Evolutionary conservation across 768 basidiomycete species (phyloP).

Genomic region (Daedaleopsis nitida): DNA sequence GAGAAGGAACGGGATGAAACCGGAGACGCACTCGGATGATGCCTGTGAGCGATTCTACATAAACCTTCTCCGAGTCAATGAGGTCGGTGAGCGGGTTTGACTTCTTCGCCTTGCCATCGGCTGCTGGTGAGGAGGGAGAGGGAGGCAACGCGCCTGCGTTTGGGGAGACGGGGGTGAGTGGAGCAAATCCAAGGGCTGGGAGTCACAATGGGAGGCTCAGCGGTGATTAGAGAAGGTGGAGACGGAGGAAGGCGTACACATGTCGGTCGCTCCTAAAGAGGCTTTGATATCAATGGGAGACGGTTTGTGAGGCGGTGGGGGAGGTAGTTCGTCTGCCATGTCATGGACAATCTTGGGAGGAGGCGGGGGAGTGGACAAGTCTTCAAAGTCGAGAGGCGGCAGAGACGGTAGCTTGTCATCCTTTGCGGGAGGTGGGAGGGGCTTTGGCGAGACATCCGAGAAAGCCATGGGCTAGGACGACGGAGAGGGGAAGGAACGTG

Average conservation of each 20-base stretch:
- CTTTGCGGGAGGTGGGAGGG: conserved; percentile 31
- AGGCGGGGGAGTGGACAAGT: conserved; percentile 21
- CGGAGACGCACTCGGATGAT: conserved; percentile 92
- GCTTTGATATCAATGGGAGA: conserved; percentile 20
- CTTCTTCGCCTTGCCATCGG: conserved; percentile 58
- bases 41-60: conserved; percentile 87
- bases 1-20: no score
- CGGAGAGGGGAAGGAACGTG: conserved; percentile 11
- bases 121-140: conserved; percentile 30
- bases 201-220: not conserved
- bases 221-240: not conserved
- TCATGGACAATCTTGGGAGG: conserved; percentile 27
- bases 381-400: conserved; percentile 24
- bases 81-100: conserved; percentile 88
- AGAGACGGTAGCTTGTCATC: conserved; percentile 34
- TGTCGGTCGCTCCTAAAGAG: conserved; percentile 12
- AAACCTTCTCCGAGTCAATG: conserved; percentile 89
- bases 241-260: conserved; percentile 9
- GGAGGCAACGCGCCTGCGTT: conserved; percentile 14
- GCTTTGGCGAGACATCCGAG: conserved; percentile 23
- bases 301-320: conserved; percentile 12
- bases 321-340: conserved; percentile 5
- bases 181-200: conserved; percentile 14
- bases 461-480: conserved; percentile 16
- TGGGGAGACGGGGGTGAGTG: conserved; percentile 16